Base-by-base conservation (phyloP, 2,329 filamentous ascomycete species). In the Penicillium paneum region DNA sequence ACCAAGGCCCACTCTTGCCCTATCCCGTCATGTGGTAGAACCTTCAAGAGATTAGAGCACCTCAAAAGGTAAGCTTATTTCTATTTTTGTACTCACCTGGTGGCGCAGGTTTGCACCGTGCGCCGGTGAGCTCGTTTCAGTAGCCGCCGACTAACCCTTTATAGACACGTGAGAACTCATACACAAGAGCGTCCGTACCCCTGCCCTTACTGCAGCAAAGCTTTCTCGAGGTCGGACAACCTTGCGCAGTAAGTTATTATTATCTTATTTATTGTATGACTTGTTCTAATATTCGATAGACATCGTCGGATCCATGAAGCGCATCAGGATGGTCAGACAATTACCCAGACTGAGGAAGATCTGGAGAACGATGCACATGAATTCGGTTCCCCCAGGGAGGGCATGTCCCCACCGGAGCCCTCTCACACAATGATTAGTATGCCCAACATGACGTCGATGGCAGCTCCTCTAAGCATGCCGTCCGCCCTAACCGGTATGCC, bases 31-130 rank as follows among this genome's bases (percentile, higher is more conserved):
- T 99, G 94, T 73, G 94, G 94, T 51, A 88, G 94, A 69, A 84
- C 97, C 59, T 99, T 99, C 84, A 99, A 99, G 86, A 88, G 94
- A 76, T 85, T 99, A 80, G 94, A 99, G 80, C 94, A 99, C 79
- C 86, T 99, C 71, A 99, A 99, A 84, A 87, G 93, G 91, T 96
- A 90, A 85, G 89, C 45, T 64, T 64, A 49, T 48, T 61, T 66
- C 55, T 67, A 65, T 67, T 67, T 64, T 60, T 60, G 46, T 51
- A 40, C 32, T 56, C 46, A 52, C 3, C 38, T 51, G 40, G 54
- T 61, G 62, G 56, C 54, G 50, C 52, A 55, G 54, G 65, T 65
- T 55, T 62, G 63, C 59, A 53, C 51, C 42, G 54, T 62, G 29
- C 72, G 76, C 74, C 64, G 26, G 69, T 75, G 74, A 63, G 64